Conservation (phyloP, 192 early-diverging fungal genomes). For the Obelidium mucronatum region DNA sequence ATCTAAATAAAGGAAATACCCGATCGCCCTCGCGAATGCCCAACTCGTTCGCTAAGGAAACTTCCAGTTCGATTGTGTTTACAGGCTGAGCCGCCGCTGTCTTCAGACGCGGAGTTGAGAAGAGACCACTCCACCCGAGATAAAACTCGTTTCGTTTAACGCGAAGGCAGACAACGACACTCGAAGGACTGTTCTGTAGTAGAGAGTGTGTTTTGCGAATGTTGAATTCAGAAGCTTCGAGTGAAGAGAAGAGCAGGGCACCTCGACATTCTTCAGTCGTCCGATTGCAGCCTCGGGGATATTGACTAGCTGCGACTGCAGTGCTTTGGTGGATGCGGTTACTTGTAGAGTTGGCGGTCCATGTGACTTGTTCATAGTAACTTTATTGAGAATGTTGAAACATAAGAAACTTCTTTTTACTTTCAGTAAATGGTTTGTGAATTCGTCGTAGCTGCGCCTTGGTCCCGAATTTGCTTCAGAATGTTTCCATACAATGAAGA, state of each 20-base stretch:
- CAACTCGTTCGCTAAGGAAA: background rate
- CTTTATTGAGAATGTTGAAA: no score
- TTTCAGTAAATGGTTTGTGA: no score
- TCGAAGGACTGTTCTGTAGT: slow-evolving; percentile 7
- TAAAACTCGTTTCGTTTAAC: background rate
- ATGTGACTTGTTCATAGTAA: no score
- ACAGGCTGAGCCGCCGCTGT: no score
- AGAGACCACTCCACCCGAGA: background rate
- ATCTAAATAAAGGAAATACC: background rate
- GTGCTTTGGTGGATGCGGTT: background rate
- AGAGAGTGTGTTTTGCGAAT: background rate
- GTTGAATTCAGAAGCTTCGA: background rate
- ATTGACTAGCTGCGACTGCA: slow-evolving; percentile 25
- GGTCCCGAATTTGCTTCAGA: no score
- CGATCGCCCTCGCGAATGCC: slow-evolving; percentile 6
- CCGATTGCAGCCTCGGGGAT: background rate
- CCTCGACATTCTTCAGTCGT: background rate
- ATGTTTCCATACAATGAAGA: no score
- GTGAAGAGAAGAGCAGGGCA: no score
- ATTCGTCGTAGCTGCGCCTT: no score
- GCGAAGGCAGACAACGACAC: background rate
- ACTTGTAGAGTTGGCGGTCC: no score
- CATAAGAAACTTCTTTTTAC: no score
- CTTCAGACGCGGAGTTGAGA: no score
- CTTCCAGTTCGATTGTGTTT: slow-evolving; percentile 12